Conservation (phyloP, 441 rosid species). For the Euphorbia celastroides region DNA sequence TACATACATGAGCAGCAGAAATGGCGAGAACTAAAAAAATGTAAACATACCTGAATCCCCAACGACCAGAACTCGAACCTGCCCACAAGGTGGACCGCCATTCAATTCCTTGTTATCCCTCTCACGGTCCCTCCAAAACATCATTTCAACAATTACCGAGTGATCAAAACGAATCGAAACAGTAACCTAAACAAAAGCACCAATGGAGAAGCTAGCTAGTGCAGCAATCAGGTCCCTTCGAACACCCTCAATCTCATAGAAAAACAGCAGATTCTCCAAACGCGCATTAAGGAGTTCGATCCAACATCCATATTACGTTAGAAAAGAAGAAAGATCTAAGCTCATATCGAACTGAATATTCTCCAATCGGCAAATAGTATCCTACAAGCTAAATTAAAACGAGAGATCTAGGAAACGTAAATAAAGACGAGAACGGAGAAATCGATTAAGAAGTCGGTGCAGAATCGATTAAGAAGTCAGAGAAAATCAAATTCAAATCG, state of each 20-base stretch:
- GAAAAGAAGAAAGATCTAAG: conserved; percentile 24
- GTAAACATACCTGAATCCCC: conserved; percentile 85
- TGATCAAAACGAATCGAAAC: conserved; percentile 12
- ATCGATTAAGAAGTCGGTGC: background rate
- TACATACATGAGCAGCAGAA: background rate
- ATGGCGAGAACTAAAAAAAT: background rate
- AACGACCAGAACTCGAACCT: conserved; percentile 93
- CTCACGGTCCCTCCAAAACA: conserved; percentile 96
- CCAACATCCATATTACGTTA: conserved; percentile 21
- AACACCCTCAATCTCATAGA: conserved; percentile 19
- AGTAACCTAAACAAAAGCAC: conserved; percentile 3
- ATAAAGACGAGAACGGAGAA: background rate
- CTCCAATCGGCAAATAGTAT: background rate
- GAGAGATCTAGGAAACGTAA: conserved; percentile 22
- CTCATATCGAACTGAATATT: conserved; percentile 14
- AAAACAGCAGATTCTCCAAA: conserved; percentile 18
- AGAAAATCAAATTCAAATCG: background rate
- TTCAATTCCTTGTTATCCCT: conserved; percentile 72
- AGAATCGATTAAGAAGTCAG: background rate
- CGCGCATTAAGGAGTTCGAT: conserved; percentile 14
- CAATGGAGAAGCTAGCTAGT: background rate
- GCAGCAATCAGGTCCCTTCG: conserved; percentile 28
- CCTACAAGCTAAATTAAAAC: background rate
- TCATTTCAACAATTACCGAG: conserved; percentile 21
- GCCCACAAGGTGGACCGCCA: conserved; percentile 81